These are phyloP conservation scores for Apostasia ramifera DNA, from an alignment of 106 monocot genomes.

Conservation along the genomic window DNA sequence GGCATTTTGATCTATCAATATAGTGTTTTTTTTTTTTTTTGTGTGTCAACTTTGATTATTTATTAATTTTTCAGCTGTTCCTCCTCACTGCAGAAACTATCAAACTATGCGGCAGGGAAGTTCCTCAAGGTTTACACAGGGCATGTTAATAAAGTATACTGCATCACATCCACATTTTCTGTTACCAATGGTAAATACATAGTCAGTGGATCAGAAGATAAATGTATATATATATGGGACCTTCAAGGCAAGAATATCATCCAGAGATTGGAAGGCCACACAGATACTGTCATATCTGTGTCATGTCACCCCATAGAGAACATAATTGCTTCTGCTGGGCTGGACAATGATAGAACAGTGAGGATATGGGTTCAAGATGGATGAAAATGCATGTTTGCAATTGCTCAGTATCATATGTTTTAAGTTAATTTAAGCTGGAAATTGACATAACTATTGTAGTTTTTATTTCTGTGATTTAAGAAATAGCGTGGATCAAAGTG, in stretches of 20 bases:
- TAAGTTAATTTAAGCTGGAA: too few species aligned
- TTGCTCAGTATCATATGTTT: too few species aligned
- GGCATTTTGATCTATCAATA: too few species aligned
- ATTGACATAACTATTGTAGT: too few species aligned
- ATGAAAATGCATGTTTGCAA: too few species aligned
- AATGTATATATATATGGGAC: constrained; percentile 85
- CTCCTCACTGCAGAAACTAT: constrained; percentile 63
- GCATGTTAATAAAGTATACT: constrained; percentile 71
- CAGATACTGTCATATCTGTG: constrained; percentile 78
- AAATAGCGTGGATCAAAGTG: too few species aligned
- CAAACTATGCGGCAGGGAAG: constrained; percentile 68
- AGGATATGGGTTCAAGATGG: constrained; percentile 74
- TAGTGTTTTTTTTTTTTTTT: too few species aligned
- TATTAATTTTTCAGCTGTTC: background rate
- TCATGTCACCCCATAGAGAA: constrained; percentile 80
- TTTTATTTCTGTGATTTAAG: too few species aligned
- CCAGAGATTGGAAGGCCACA: constrained; percentile 90
- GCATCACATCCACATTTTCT: constrained; percentile 81
- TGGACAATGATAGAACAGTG: constrained; percentile 69
- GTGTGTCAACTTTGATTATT: too few species aligned
- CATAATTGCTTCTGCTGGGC: constrained; percentile 80
- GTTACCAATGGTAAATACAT: constrained; percentile 89
- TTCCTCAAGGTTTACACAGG: constrained; percentile 76
- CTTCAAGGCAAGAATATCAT: constrained; percentile 83
- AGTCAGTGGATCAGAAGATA: constrained; percentile 90